Base-by-base conservation (phyloP, 257 asterid species). In the Agastache rugosa region DNA sequence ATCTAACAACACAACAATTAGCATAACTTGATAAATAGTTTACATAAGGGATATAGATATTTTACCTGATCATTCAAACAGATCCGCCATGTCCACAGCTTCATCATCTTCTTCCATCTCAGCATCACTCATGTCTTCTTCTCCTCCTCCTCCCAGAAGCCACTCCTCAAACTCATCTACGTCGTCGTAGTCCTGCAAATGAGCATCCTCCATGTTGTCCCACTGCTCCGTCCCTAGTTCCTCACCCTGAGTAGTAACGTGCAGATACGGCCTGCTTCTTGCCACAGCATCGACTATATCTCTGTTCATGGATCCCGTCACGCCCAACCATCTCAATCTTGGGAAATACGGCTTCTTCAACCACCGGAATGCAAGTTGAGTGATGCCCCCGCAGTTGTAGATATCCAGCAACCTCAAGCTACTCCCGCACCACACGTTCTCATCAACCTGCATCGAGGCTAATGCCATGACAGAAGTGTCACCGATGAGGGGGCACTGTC, bases 311-410 rank as follows among this genome's bases (percentile, higher is more conserved):
- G 84, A 78, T 9, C 91, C 90, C 2, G 88, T 78, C 37, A 94
- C 89, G 17, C 99, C 97, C 83, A 94, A 59, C 97, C 96, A 94
- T 77, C 97, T 89, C 85, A 92, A 53, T 78, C 94, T 90, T 0
- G 98, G 99, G 63, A 95, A 95, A 78, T 95, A 95, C 48, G 98
- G 98, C 78, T 82, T 95, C 81, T 86, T 95, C 39, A 95, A 65
- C 99, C 99, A 95, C 60, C 81, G 81, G 42, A 89, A 95, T 14
- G 96, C 69, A 14, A 89, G 87, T 60, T 89, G 93, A 50, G 96
- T 89, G 29, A 95, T 89, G 9, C 96, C 96, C 8, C 99, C 99
- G 23, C 98, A 95, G 78, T 88, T 89, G 79, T 85, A 92, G 19
- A 95, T 72, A 84, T 95, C 99, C 87, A 95, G 80, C 80, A 92